Conservation (phyloP, 192 early-diverging fungal species). For the Entophlyctis luteolus region DNA sequence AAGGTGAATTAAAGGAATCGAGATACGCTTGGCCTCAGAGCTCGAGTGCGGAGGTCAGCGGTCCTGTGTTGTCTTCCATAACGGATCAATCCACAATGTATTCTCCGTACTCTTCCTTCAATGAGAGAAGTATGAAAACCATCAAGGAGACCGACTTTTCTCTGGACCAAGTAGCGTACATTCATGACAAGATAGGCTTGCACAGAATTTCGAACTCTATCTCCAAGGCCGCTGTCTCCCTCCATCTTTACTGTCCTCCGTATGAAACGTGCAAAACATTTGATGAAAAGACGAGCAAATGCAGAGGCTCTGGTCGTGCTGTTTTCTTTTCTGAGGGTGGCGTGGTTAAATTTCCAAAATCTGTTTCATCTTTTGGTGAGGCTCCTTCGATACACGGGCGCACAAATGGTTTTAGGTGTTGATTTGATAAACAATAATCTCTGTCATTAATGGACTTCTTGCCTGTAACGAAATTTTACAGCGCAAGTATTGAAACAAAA, state of each 20-base stretch:
- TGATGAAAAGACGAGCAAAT: slow-evolving; percentile 68
- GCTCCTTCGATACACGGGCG: too few species aligned
- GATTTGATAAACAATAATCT: too few species aligned
- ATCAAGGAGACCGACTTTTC: slow-evolving; percentile 39
- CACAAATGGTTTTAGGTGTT: too few species aligned
- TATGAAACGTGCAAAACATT: slow-evolving; percentile 80
- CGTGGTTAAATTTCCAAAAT: background rate
- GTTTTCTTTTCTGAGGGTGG: slow-evolving; percentile 62
- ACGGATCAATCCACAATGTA: background rate
- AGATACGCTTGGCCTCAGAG: slow-evolving; percentile 69
- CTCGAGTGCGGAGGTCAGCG: slow-evolving; percentile 3
- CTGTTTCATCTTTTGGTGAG: too few species aligned
- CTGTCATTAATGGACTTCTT: too few species aligned
- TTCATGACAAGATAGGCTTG: slow-evolving; percentile 85
- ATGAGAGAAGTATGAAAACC: slow-evolving; percentile 13
- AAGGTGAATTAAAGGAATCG: slow-evolving; percentile 74
- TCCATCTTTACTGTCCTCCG: slow-evolving; percentile 89
- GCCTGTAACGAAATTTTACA: too few species aligned
- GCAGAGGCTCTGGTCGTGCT: slow-evolving; percentile 55
- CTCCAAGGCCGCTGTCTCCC: slow-evolving; percentile 62
- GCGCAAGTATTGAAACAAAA: background rate
- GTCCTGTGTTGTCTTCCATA: slow-evolving; percentile 17
- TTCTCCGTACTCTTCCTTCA: background rate
- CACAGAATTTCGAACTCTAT: slow-evolving; percentile 76
- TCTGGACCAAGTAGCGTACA: slow-evolving; percentile 75